Base-by-base conservation (phyloP, 441 rosid species). In the Eutrema salsugineum region DNA sequence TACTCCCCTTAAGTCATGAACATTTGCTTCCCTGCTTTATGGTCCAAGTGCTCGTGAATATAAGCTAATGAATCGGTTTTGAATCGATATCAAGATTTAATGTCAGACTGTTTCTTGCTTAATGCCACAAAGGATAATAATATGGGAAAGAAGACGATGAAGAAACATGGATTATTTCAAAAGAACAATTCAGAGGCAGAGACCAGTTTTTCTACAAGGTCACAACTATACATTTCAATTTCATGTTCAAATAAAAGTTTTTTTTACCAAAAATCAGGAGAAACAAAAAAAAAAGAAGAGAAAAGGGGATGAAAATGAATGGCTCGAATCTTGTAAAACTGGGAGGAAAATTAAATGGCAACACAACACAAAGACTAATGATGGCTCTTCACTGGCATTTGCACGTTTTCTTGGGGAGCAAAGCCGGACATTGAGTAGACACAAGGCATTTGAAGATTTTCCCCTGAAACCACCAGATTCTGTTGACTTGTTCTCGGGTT, bases 181-280 rank as follows among this genome's bases (percentile, higher is more conserved):
- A 58, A 65, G 71, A 64, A 65, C 28, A 72, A 44, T 46, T 63
- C 49, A 64, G 71, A 42, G 57, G 63, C 49, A 72, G 66, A 49
- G 56, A 55, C 64, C 11, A 54, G 27, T 48, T 50, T 73, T 66
- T 66, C 77, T 73, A 73, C 67, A 66, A 58, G 54, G 62, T 40
- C 39, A 59, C 77, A 59, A 59, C 72, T 66, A 66, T 73, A 73
- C 72, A 58, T 39, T 66, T 66, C 53, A 59, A 57, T 66, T 28
- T 48, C 50, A 48, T 58, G 72, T 73, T 73, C 61, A 66, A 58
- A 73, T 66, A 57, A 39, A 66, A 57, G 46, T 36, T 48, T 40
- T 10, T 54, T n/a, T 54, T 39, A 73, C 72, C 77, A 73, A 73
- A 55, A 73, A 66, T 66, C 67, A 58, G 71, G 22, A 17, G 11